These are phyloP conservation scores for Lachancea fermentati DNA, from an alignment of 805 yeast species.

Conservation along the genomic window DNA sequence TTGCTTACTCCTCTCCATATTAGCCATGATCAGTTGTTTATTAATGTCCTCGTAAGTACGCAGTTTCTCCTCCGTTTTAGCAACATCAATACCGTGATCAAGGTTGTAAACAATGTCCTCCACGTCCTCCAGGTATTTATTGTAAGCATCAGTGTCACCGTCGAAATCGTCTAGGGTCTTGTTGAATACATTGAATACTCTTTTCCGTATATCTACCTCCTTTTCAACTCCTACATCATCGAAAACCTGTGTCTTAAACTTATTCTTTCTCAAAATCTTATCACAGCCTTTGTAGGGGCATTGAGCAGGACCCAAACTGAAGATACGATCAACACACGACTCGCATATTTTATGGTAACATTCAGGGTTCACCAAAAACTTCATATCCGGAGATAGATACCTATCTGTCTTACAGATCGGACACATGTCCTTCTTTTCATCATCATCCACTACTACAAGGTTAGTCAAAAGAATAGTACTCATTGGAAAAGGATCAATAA, in stretches of 20 bases:
- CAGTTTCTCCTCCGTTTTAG: constrained; percentile 59
- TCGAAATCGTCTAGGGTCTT: constrained; percentile 71
- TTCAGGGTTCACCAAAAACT: constrained; percentile 89
- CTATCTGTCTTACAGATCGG: constrained; percentile 96
- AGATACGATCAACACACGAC: constrained; percentile 92
- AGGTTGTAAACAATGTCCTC: constrained; percentile 78
- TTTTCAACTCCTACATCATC: constrained; percentile 87
- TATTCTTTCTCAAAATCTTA: constrained; percentile 77
- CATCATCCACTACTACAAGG: constrained; percentile 35
- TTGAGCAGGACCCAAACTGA: constrained; percentile 90
- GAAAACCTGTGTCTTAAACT: constrained; percentile 87
- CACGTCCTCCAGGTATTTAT: constrained; percentile 74
- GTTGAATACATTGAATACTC: constrained; percentile 73
- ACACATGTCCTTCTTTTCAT: constrained; percentile 72
- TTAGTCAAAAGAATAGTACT: not conserved
- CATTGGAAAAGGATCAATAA: not conserved
- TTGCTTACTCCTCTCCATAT: constrained; percentile 64
- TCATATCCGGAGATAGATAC: constrained; percentile 89
- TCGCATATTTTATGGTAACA: constrained; percentile 98
- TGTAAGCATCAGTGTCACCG: constrained; percentile 50
- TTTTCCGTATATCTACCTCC: constrained; percentile 84
- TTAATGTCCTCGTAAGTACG: constrained; percentile 68
- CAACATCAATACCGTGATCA: constrained; percentile 62
- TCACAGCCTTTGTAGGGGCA: constrained; percentile 94
- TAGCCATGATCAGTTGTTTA: constrained; percentile 67